Evolutionary conservation across 2,329 filamentous ascomycete species (phyloP), one percentile per base, ranked within the genome.

Genomic region (Claviceps sp.): DNA sequence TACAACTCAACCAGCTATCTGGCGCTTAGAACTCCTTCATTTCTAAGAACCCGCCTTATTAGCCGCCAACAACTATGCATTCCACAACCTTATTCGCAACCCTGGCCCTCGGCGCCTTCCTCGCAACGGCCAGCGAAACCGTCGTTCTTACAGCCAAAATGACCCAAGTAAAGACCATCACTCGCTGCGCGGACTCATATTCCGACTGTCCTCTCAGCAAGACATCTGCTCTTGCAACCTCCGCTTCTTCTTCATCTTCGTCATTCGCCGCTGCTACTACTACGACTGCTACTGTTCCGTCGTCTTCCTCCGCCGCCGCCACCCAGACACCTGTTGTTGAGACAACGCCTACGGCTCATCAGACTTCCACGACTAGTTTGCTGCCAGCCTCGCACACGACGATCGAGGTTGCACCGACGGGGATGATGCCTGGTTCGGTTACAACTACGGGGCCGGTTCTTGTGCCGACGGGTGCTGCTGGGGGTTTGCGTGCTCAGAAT

Each of bases 121-220:
- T 70, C 47, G 65, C 66, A 48, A 61, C 63, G 55, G 67, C 67
- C 54, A 61, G 62, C 24, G 47, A 63, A 42, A 73, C 67, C 54
- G 69, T 67, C 52, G 69, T 66, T 11, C 50, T 67, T 53, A 76
- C 73, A 52, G 69, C 69, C 16, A 76, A 73, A 52, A 65, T 65
- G 50, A 72, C 70, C 51, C 63, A 61, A 57, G 70, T 68, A 49
- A 53, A 71, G 56, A 77, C 73, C 61, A 65, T 77, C 61, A 77
- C 73, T 53, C 59, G 65, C 60, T 75, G 74, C 68, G 67, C 70
- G 61, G 68, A 71, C 44, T 65, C 64, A 11, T 63, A 68, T 55
- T 64, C 67, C 56, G 65, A 72, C 63, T 75, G 73, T 69, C 70
- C 72, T 51, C 49, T 58, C 41, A 55, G 57, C 53, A 62, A 65